Base-by-base conservation (phyloP, 768 basidiomycete species). In the Crepidotus variabilis region DNA sequence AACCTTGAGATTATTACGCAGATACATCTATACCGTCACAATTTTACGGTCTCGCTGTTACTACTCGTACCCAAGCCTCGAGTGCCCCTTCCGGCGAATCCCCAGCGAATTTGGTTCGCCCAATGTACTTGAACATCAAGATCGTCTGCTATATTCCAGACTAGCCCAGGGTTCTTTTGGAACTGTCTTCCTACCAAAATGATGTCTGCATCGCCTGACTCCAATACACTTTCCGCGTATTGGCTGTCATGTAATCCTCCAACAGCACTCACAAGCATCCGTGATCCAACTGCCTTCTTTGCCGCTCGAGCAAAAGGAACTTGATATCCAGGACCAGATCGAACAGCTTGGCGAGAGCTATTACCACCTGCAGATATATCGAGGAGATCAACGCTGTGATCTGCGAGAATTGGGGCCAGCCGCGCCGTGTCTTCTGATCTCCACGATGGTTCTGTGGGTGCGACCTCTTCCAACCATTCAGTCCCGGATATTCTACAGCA, bases 281-380 rank as follows among this genome's bases (percentile, higher is more conserved):
- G 63, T n/a, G 72, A 22, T 57, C 67, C 72, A 63, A 64, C 73
- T 69, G 43, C 77, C 48, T 76, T 68, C 63, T 83, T 81, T 52
- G 82, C 80, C 7, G 76, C 76, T n/a, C 75, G 73, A 0, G 84
- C 78, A 56, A 84, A 82, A 0, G 75, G 81, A 0, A 84, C 80
- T 70, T 90, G 84, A 60, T 79, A 84, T 1, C 75, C 75, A 7
- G 68, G 70, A 0, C 71, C 71, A 18, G 55, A 50, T 20, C 69
- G 67, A 23, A 77, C 63, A 51, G 71, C 69, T 56, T 82, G 81
- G 45, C 64, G 61, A 1, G 75, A 65, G 56, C 77, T 72, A 51
- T 78, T 81, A 1, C 90, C 92, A 2, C 84, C 89, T 0, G 78
- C 77, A 3, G 85, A 87, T 34, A 89, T 79, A 61, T 93, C 91